Base-by-base conservation (phyloP, 345 rosid species). In the Citrus sp. region DNA sequence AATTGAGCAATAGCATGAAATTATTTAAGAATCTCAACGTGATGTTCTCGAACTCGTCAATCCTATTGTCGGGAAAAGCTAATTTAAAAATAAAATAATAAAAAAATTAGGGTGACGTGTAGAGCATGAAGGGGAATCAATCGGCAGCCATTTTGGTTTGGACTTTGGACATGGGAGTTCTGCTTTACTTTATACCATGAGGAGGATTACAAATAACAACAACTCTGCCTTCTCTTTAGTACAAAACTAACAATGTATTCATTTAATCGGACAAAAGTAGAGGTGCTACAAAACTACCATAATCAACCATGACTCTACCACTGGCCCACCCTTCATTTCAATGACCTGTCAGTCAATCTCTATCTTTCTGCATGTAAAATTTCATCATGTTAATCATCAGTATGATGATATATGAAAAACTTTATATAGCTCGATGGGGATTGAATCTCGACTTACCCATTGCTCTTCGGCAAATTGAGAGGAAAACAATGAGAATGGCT, bases 401-500 rank as follows among this genome's bases (percentile, higher is more conserved):
- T 5, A 27, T 25, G 42, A 18, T 13, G 35, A 49, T 73, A 35
- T 8, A 22, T 34, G 59, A 58, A 7, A 55, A 35, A n/a, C 37
- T 56, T 35, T 22, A n/a, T 1, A 5, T 3, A 5, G 51, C 14
- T 34, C 4, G 21, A 28, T 37, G 2, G 25, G 25, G 25, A 38
- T 10, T n/a, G 2, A 38, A 12, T 30, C 30, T 59, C 1, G 14
- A n/a, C 24, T 70, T 81, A 89, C 94, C 90, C 86, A 80, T 81
- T 19, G 91, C 65, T 81, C 71, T 89, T 76, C 89, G 72, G 85
- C 99, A 93, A 19, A 95, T 66, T 24, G 98, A 93, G 80, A 93
- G 98, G 24, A 92, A 85, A 80, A 95, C 87, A 7, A 95, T 83
- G 2, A 95, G 84, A 83, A 92, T 73, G 19, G 96, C 92, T 1